Conservation (phyloP, 2,329 filamentous ascomycete genomes). For the Penicillium nordicum region DNA sequence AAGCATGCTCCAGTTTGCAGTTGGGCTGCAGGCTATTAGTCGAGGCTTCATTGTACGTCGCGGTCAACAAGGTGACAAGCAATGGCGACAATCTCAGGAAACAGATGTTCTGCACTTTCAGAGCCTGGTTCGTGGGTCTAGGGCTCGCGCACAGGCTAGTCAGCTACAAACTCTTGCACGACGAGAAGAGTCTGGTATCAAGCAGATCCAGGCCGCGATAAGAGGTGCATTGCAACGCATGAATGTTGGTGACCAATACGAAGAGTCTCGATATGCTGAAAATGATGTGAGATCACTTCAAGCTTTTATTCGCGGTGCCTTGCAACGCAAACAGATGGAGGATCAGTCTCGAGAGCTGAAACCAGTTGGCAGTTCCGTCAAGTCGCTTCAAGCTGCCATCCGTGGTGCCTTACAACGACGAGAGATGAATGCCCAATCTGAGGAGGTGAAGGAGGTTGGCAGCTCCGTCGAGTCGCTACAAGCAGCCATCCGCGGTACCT, state of each 20-base stretch:
- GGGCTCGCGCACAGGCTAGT: slow-evolving; percentile 43
- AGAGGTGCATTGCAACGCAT: slow-evolving; percentile 46
- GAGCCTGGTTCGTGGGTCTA: slow-evolving; percentile 65
- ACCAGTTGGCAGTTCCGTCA: slow-evolving; percentile 49
- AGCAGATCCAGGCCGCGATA: slow-evolving; percentile 56
- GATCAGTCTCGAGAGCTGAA: slow-evolving; percentile 34
- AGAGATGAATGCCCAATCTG: slow-evolving; percentile 28
- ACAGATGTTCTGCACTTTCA: slow-evolving; percentile 74
- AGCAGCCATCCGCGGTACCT: slow-evolving; percentile 62
- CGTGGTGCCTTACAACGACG: slow-evolving; percentile 64
- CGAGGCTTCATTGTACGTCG: slow-evolving; percentile 73
- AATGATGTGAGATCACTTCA: slow-evolving; percentile 59
- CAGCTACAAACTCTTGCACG: slow-evolving; percentile 40
- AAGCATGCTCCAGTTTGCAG: slow-evolving; percentile 76
- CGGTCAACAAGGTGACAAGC: slow-evolving; percentile 58
- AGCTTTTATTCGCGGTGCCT: slow-evolving; percentile 63
- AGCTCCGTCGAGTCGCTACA: slow-evolving; percentile 53
- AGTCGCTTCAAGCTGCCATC: slow-evolving; percentile 58
- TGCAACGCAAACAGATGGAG: slow-evolving; percentile 52
- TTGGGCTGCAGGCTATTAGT: slow-evolving; percentile 72
- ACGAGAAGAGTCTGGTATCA: slow-evolving; percentile 44
- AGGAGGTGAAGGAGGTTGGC: slow-evolving; percentile 46
- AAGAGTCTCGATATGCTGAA: slow-evolving; percentile 44
- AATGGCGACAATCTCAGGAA: slow-evolving; percentile 72
- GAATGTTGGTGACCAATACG: slow-evolving; percentile 38